phyloP scores from a whole-genome alignment of 768 basidiomycete genomes.

The Tricholoma sp. region DNA sequence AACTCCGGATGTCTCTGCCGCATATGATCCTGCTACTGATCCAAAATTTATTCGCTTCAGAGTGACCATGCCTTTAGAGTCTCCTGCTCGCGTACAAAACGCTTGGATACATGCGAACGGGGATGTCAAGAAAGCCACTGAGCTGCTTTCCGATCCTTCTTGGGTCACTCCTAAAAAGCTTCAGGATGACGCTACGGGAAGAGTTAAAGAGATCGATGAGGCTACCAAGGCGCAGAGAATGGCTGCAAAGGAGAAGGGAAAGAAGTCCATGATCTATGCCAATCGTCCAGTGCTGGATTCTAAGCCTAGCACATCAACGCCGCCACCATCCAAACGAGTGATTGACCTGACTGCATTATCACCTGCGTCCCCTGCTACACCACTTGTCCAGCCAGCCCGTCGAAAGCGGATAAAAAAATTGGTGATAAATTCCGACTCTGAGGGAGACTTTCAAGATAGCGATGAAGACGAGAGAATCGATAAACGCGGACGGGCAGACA shows the following conservation, averaged over 20 bases:
- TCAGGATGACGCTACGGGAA: constrained; percentile 42
- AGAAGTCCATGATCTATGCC: constrained; percentile 79
- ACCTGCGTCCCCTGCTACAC: constrained; percentile 25
- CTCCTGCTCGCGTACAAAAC: constrained; percentile 42
- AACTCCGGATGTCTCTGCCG: constrained; percentile 22
- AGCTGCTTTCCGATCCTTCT: constrained; percentile 47
- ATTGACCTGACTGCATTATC: constrained; percentile 31
- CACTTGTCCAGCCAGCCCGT: constrained; percentile 37
- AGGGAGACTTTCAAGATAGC: constrained; percentile 46
- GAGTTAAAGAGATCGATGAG: constrained; percentile 70
- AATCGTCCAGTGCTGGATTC: constrained; percentile 51
- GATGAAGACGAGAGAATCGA: constrained; percentile 35
- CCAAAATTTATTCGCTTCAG: constrained; percentile 53
- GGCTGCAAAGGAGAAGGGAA: constrained; percentile 69
- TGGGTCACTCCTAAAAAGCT: constrained; percentile 40
- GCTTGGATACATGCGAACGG: constrained; percentile 64
- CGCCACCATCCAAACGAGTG: constrained; percentile 30
- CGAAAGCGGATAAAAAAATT: constrained; percentile 54
- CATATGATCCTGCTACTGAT: constrained; percentile 28
- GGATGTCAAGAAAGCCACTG: constrained; percentile 57
- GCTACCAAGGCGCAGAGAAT: constrained; percentile 63
- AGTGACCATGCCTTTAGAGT: constrained; percentile 53
- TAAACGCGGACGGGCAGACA: constrained; percentile 27
- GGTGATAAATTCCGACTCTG: constrained; percentile 65
- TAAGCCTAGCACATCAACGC: constrained; percentile 34